These are phyloP conservation scores for Triticum monococcum DNA, from an alignment of 176 grass and related monocot genomes.

Conservation along the genomic window DNA sequence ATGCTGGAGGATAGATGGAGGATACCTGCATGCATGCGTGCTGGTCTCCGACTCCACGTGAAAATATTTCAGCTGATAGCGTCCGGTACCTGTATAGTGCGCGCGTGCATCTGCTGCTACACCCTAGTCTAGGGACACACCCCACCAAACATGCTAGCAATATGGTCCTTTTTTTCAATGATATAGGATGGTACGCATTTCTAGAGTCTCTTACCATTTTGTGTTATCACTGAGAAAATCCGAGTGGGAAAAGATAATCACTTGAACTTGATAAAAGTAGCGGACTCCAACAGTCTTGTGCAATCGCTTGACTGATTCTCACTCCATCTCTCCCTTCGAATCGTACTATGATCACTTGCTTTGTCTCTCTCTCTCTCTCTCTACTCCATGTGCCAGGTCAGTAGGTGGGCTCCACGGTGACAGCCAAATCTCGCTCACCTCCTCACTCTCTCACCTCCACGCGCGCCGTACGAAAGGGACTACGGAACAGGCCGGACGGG, in stretches of 20 bases:
- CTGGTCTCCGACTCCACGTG: not conserved
- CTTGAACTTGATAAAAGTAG: no score
- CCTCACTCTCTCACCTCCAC: not conserved
- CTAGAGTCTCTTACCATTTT: no score
- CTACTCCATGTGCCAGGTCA: conserved; percentile 47
- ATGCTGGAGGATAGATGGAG: no score
- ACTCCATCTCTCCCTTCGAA: no score
- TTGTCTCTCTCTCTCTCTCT: no score
- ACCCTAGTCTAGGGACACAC: not conserved
- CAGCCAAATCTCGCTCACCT: not conserved
- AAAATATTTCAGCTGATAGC: not conserved
- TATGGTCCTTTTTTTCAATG: not conserved
- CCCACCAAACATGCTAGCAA: not conserved
- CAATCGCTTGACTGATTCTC: not conserved
- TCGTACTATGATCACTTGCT: no score
- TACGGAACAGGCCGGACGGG: conserved; percentile 33
- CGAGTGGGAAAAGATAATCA: no score
- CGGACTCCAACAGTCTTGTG: not conserved
- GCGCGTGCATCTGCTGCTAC: not conserved
- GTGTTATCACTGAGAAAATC: not conserved
- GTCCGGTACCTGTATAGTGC: not conserved
- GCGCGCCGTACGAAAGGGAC: conserved; percentile 34
- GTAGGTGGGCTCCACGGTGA: not conserved
- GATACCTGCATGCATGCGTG: not conserved
- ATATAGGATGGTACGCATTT: no score